These are phyloP conservation scores for Colletotrichum plurivorum DNA, from an alignment of 2,329 filamentous ascomycete genomes.

Conservation along the genomic window DNA sequence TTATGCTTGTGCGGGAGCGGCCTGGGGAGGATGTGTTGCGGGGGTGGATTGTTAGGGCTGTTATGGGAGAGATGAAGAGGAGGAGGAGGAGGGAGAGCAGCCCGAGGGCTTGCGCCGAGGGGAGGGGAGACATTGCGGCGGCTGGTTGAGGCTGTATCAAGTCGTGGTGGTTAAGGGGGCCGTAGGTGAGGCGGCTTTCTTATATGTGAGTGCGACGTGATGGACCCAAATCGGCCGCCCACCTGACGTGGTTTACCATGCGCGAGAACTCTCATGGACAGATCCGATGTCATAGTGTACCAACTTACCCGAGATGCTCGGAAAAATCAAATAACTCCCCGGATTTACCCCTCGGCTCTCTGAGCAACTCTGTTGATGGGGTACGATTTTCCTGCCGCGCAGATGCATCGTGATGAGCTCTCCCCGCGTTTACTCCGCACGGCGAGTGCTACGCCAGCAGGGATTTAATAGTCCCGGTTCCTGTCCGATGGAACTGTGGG, in stretches of 20 bases:
- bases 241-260: background rate
- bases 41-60: constrained; percentile 4
- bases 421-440: constrained; percentile 23
- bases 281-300: background rate
- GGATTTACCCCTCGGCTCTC: background rate
- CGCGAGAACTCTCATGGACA: too few relatives aligned
- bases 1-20: constrained; percentile 50
- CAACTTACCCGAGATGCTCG: too few relatives aligned
- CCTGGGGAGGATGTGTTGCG: constrained; percentile 6
- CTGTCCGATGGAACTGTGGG: too few relatives aligned
- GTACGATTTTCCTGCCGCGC: too few relatives aligned
- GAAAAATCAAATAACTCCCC: too few relatives aligned
- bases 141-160: too few relatives aligned
- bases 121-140: background rate
- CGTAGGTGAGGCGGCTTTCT: too few relatives aligned
- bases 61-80: constrained; percentile 1
- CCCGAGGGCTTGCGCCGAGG: background rate
- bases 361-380: background rate
- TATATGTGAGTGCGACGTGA: background rate
- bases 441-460: constrained; percentile 13
- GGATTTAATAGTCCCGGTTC: background rate
- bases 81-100: background rate
- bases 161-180: too few relatives aligned
- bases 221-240: background rate
- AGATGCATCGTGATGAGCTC: too few relatives aligned